Evolutionary conservation across 345 rosid species (phyloP).

Genomic region (Dipteronia sinensis): DNA sequence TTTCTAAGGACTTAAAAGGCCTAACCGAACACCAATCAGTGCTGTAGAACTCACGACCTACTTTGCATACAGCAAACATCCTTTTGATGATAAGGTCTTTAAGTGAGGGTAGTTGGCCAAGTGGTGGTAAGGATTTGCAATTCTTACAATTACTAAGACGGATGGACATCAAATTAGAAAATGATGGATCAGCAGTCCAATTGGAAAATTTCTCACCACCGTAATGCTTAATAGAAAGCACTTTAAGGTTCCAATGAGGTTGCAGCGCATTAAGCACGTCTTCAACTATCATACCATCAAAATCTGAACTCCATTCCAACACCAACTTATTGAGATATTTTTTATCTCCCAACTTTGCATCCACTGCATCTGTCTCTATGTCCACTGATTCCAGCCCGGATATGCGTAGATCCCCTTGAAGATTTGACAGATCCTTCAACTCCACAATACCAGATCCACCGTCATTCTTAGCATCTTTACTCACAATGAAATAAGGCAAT

Average conservation of each 20-base stretch:
- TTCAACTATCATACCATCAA: neutral
- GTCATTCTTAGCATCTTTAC: neutral
- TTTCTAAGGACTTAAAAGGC: neutral
- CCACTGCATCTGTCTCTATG: neutral
- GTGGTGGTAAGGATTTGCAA: neutral
- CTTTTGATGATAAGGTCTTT: neutral
- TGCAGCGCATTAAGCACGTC: conserved; percentile 7
- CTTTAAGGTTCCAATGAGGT: conserved; percentile 19
- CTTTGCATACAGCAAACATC: neutral
- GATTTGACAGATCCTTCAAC: neutral
- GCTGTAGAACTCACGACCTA: neutral
- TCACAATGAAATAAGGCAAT: conserved; percentile 11
- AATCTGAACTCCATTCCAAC: neutral
- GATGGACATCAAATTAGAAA: neutral
- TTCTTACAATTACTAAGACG: neutral
- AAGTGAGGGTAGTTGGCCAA: neutral
- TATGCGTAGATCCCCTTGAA: neutral
- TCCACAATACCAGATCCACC: neutral
- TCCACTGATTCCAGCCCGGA: neutral
- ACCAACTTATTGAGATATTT: conserved; percentile 5
- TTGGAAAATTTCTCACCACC: neutral
- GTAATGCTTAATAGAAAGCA: neutral
- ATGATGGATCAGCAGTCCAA: conserved; percentile 4
- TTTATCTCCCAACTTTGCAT: conserved; percentile 6
- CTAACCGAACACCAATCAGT: neutral